Conservation (phyloP, 176 grass and related monocot species). For the Aegilops longissima region DNA sequence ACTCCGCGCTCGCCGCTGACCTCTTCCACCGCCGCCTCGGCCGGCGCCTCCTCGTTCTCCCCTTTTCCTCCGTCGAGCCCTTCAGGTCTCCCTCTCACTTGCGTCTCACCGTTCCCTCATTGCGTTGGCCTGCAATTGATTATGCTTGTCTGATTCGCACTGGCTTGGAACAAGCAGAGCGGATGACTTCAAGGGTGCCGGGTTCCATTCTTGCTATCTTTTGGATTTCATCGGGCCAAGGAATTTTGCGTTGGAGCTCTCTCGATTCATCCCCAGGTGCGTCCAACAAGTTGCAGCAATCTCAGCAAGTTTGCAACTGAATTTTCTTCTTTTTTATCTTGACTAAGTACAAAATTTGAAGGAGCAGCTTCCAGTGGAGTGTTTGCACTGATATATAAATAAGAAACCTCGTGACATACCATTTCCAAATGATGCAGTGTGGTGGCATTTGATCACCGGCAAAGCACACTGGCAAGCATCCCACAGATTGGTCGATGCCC, state of each 20-base stretch:
- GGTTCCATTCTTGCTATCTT: slow-evolving; percentile 74
- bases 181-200: slow-evolving; percentile 53
- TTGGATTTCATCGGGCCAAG: slow-evolving; percentile 85
- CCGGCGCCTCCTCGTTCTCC: slow-evolving; percentile 55
- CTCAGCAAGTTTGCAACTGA: background rate
- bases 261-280: slow-evolving; percentile 65
- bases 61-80: slow-evolving; percentile 78
- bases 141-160: background rate
- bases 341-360: background rate
- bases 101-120: background rate
- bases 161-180: slow-evolving; percentile 34
- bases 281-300: background rate
- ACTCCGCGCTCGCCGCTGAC: slow-evolving; percentile 68
- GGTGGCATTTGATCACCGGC: slow-evolving; percentile 78
- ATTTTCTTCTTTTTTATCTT: background rate
- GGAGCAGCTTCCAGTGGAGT: background rate
- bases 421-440: slow-evolving; percentile 56
- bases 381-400: background rate
- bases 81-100: slow-evolving; percentile 54
- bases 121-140: background rate
- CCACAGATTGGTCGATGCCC: slow-evolving; percentile 38
- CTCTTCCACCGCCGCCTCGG: slow-evolving; percentile 56
- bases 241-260: slow-evolving; percentile 57
- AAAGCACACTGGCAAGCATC: slow-evolving; percentile 55
- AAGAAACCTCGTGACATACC: background rate